Percentiles rank a stretch among this genome's conserved stretches.
phyloP scores from a whole-genome alignment of 2,329 filamentous ascomycete species.

The Fusarium abutilonis region DNA sequence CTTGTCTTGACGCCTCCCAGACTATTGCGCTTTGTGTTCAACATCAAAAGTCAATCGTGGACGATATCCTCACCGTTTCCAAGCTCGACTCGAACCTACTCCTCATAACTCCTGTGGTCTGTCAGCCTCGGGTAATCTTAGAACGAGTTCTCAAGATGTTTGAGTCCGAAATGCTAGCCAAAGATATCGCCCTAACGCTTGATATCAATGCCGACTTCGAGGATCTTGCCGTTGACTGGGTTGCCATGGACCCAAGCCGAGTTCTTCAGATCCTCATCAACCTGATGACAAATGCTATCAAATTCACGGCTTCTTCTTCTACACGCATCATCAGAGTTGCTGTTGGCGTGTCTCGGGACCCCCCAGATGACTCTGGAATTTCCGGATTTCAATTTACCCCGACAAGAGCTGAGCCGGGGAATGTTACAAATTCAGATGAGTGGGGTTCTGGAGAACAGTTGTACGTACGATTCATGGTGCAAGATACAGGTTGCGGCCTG shows the following conservation, averaged over 20 bases:
- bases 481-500: constrained; percentile 73
- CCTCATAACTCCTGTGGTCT: constrained; percentile 73
- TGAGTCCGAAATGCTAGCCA: constrained; percentile 73
- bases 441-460: constrained; percentile 50
- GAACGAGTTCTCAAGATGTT: constrained; percentile 77
- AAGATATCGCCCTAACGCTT: constrained; percentile 71
- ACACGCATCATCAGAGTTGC: constrained; percentile 58
- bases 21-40: constrained; percentile 79
- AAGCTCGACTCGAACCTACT: constrained; percentile 80
- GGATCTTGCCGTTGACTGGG: constrained; percentile 67
- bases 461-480: constrained; percentile 63
- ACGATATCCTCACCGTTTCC: constrained; percentile 75
- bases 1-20: constrained; percentile 74
- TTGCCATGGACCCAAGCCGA: constrained; percentile 74
- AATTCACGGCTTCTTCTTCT: constrained; percentile 67
- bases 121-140: constrained; percentile 71
- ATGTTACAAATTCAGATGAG: constrained; percentile 39
- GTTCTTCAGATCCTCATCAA: constrained; percentile 84
- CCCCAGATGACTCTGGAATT: neutral
- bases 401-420: constrained; percentile 7
- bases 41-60: constrained; percentile 79
- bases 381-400: constrained; percentile 28
- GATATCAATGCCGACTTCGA: constrained; percentile 67
- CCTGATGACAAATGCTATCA: constrained; percentile 80
- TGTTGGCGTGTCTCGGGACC: constrained; percentile 55